phyloP scores from a whole-genome alignment of 108 stramenopile species.

The Nannochloropsis salina region DNA sequence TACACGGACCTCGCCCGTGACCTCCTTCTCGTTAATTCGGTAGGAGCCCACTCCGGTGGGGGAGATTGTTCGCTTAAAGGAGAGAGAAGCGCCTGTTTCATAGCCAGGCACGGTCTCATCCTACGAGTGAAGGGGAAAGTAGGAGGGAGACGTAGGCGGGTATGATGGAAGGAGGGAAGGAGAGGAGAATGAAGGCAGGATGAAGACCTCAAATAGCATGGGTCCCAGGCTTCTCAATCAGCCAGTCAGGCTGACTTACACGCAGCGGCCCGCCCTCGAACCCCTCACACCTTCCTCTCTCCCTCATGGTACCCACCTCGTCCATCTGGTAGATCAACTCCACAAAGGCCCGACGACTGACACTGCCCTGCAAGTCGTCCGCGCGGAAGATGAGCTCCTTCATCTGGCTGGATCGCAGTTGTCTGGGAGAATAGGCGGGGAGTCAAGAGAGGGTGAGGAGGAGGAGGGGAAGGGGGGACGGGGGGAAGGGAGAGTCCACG shows the following conservation, averaged over 20 bases:
- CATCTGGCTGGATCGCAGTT: constrained; percentile 79
- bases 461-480: too few relatives aligned
- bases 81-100: constrained; percentile 55
- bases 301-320: too few relatives aligned
- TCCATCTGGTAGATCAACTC: not conserved
- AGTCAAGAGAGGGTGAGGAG: too few relatives aligned
- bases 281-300: not conserved
- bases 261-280: constrained; percentile 23
- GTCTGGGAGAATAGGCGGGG: constrained; percentile 21
- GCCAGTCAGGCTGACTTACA: not conserved
- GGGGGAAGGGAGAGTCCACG: too few relatives aligned
- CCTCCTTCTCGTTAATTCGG: constrained; percentile 66
- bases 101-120: constrained; percentile 42
- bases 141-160: not conserved
- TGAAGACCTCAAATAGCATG: not conserved
- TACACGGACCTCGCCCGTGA: constrained; percentile 48
- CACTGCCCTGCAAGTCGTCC: not conserved
- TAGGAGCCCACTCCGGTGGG: constrained; percentile 75
- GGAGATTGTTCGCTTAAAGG: constrained; percentile 75
- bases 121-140: not conserved
- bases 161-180: not conserved
- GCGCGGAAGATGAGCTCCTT: constrained; percentile 74
- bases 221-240: not conserved
- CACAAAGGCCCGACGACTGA: not conserved
- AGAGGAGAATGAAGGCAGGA: not conserved